Evolutionary conservation across 345 rosid genomes (phyloP).

Genomic region (Alliaria petiolata): DNA sequence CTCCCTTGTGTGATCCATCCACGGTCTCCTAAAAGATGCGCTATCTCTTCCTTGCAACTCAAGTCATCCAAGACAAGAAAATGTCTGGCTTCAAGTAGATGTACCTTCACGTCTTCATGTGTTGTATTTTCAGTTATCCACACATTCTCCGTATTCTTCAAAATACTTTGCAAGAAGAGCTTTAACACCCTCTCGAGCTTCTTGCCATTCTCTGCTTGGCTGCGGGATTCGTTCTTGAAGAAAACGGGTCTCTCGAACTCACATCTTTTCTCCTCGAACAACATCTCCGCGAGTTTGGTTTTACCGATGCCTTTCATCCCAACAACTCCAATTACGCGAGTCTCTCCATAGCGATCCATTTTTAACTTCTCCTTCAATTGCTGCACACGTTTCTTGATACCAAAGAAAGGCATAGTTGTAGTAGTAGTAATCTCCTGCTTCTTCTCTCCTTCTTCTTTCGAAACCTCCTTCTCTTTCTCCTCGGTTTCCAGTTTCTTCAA

Average conservation of each 20-base stretch:
- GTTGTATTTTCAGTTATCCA: neutral
- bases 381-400: neutral
- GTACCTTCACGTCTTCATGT: neutral
- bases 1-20: constrained; percentile 4
- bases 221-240: neutral
- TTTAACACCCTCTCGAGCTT: neutral
- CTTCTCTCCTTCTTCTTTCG: neutral
- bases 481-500: neutral
- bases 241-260: neutral
- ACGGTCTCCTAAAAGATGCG: neutral
- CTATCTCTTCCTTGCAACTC: neutral
- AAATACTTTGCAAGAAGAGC: neutral
- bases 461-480: neutral
- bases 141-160: neutral
- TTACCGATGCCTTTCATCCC: neutral
- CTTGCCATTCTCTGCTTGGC: neutral
- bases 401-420: neutral
- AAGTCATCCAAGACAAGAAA: neutral
- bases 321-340: neutral
- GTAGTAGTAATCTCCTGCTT: neutral
- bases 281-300: neutral
- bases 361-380: neutral
- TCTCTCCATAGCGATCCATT: neutral
- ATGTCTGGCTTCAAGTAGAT: neutral
- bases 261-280: neutral